phyloP scores from a whole-genome alignment of 495 filamentous ascomycete genomes.

The Penicillium ochrochloron region DNA sequence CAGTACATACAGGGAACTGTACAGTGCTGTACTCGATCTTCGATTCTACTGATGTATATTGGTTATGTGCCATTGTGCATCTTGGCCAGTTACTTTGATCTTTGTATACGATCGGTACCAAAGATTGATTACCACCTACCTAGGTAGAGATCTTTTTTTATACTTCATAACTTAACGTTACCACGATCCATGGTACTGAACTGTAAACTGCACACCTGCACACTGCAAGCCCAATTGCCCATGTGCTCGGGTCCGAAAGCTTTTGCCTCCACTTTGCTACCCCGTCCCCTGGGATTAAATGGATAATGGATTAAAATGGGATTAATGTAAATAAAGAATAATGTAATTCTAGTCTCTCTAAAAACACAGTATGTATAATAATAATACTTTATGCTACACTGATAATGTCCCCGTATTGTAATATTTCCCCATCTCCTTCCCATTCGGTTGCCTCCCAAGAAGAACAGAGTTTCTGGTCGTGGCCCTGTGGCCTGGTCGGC shows the following conservation, averaged over 20 bases:
- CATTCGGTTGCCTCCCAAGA: not conserved
- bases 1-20: not conserved
- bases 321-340: not conserved
- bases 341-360: too few species aligned
- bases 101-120: not conserved
- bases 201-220: too few species aligned
- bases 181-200: not conserved
- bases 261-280: constrained; percentile 1
- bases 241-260: constrained; percentile 2
- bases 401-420: not conserved
- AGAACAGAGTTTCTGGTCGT: not conserved
- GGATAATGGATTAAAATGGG: not conserved
- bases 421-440: not conserved
- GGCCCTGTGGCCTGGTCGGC: not conserved
- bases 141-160: not conserved
- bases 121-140: not conserved
- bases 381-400: not conserved
- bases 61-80: not conserved
- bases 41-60: too few species aligned
- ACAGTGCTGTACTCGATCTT: not conserved
- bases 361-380: too few species aligned
- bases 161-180: not conserved
- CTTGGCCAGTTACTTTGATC: not conserved
- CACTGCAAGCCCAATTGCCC: not conserved
- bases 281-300: not conserved